Base-by-base conservation (phyloP, 2,329 filamentous ascomycete genomes). In the Knoxdaviesia capensis region DNA sequence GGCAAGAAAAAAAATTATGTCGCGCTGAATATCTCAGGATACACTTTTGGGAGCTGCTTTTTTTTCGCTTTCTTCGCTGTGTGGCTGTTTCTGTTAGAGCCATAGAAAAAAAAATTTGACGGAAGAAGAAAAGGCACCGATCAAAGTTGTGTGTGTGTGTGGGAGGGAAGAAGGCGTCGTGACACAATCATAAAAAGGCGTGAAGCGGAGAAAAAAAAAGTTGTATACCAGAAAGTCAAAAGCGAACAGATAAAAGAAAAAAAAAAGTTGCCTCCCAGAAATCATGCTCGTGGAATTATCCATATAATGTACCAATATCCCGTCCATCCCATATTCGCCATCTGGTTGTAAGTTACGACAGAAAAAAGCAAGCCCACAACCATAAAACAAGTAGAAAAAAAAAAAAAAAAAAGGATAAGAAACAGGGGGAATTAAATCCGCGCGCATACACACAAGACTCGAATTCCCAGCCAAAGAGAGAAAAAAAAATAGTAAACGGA, bases 241-340 rank as follows among this genome's bases (percentile, higher is more conserved):
- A 41, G 41, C 44, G 41, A 40, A 33, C 39, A 45, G 35, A 43
- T 40, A 30, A 41, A 40, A 43, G 31, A 29, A 35, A 40, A 32
- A 32, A 37, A 43, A 36, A 38, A 43, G 34, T 43, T 43, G 38
- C 42, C 34, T 43, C 38, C 20, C 20, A 20, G 20, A 20, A 3
- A 20, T 20, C 20, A 20, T 20, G 20, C 20, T 20, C 20, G 3
- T 20, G 20, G 20, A 33, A 39, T 28, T 35, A 39, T 7, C 32
- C 28, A 40, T 37, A 40, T 31, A 34, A 34, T 6, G 20, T 11
- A 36, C 10, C 8, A 36, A 9, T 9, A 31, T 20, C 20, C 20
- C 20, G 20, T 20, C 20, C 20, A 20, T 20, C 20, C 20, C 20
- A 20, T 20, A 20, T 20, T 20, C 20, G 20, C 20, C 20, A 20